Base-by-base conservation (phyloP, 768 basidiomycete species). In the Mycena polygramma region DNA sequence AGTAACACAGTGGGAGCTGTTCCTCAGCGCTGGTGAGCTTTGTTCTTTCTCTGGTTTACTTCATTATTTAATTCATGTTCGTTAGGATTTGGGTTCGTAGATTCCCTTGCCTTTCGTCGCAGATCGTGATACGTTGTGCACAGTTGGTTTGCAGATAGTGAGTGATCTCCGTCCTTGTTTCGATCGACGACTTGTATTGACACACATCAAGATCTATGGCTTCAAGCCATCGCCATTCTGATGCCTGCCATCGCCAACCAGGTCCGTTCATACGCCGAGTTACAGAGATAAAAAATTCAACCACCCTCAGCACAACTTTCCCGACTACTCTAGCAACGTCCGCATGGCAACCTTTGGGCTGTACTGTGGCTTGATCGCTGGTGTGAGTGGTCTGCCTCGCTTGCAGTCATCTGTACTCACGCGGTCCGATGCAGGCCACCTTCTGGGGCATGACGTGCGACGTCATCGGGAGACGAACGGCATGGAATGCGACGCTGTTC, bases 401-500 rank as follows among this genome's bases (percentile, higher is more conserved):
- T 30, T 30, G 30, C 30, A 30, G 30, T 30, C 43, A 17, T 36
- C 54, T 57, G 5, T 39, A 1, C 9, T 46, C 52, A 30, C 13
- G 11, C 41, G 57, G n/a, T 41, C 5, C 35, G 14, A 52, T 39
- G n/a, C 24, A 73, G 59, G 86, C 86, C 20, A 82, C 82, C 10
- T 84, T 87, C 72, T 89, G 86, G 87, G 88, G 87, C 55, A 73
- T 87, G 58, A 81, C 80, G 19, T 85, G 83, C 35, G 87, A 88
- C 41, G 76, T 88, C 11, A 88, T 87, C 83, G 87, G 88, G 15
- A 79, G 87, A 57, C 80, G 80, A 81, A 85, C 64, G 1, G 68
- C 84, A 1, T 90, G 89, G 77, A 90, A 90, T 74, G 71, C 87
- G 19, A 90, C 89, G 0, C 80, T 90, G 7, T 81, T 89, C 62